These are phyloP conservation scores for Saccharomycodes ludwigii DNA, from an alignment of 805 yeast genomes.

Conservation along the genomic window DNA sequence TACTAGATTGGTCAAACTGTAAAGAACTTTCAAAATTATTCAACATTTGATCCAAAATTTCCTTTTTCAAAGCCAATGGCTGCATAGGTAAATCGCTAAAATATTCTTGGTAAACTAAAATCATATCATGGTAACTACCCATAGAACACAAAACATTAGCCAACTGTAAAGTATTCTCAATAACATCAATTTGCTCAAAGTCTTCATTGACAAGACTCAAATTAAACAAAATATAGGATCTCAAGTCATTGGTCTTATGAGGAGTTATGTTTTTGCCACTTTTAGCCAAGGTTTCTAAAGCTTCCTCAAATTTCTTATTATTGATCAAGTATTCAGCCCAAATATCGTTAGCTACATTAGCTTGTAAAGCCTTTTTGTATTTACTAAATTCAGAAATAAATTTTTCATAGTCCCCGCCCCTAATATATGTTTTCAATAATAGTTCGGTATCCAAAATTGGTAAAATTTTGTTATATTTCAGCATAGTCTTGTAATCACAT, in stretches of 20 bases:
- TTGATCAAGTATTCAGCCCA: conserved; percentile 16
- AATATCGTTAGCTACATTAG: conserved; percentile 8
- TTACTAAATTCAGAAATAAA: conserved; percentile 11
- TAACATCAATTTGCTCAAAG: conserved; percentile 6
- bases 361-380: conserved; percentile 10
- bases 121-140: conserved; percentile 11
- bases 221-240: conserved; percentile 16
- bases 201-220: conserved; percentile 12
- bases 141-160: conserved; percentile 18
- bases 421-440: conserved; percentile 16
- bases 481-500: conserved; percentile 11
- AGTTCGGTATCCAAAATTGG: conserved; percentile 17
- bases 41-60: conserved; percentile 17
- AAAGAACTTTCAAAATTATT: conserved; percentile 17
- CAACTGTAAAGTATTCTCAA: conserved; percentile 18
- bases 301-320: conserved; percentile 13
- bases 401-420: conserved; percentile 13
- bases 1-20: conserved; percentile 7
- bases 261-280: conserved; percentile 7
- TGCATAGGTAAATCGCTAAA: neutral
- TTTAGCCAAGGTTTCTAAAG: conserved; percentile 10
- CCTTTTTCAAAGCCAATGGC: conserved; percentile 4
- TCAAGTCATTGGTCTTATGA: conserved; percentile 13
- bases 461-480: conserved; percentile 14
- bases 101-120: conserved; percentile 6